Evolutionary conservation across 768 basidiomycete species (phyloP).

Genomic region (Suillus subluteus): DNA sequence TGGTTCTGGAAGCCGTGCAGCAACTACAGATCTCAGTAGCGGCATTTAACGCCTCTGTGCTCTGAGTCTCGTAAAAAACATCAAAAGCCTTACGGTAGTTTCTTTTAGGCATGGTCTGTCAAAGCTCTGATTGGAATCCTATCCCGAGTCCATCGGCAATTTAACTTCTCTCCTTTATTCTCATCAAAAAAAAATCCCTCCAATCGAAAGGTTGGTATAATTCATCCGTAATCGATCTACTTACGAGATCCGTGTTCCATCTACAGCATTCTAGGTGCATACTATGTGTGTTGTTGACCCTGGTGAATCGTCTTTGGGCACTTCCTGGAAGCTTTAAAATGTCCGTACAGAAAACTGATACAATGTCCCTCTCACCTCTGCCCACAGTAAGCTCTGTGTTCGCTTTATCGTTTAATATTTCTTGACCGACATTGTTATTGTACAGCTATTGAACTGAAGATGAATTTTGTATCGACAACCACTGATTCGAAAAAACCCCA

Average conservation of each 20-base stretch:
- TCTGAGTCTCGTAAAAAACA: not conserved
- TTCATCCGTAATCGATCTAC: not conserved
- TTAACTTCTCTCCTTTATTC: not conserved
- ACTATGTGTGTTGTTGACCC: not conserved
- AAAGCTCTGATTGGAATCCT: not conserved
- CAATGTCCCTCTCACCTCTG: too few relatives aligned
- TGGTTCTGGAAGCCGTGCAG: not conserved
- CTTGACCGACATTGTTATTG: not conserved
- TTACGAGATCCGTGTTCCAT: not conserved
- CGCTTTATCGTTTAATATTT: not conserved
- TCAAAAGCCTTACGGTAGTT: not conserved
- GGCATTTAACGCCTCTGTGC: not conserved
- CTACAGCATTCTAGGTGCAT: not conserved
- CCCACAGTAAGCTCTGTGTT: not conserved
- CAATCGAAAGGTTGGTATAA: not conserved
- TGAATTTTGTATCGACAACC: not conserved
- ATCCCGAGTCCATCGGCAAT: not conserved
- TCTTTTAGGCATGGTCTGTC: not conserved
- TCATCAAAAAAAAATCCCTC: not conserved
- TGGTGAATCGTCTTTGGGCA: not conserved
- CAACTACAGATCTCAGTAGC: not conserved
- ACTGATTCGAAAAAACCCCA: not conserved
- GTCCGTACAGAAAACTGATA: not conserved
- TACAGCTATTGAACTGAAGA: not conserved
- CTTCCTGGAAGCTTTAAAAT: constrained; percentile 1